Conservation (phyloP, 208 protist genomes). For the Herpetomonas tarakana region DNA sequence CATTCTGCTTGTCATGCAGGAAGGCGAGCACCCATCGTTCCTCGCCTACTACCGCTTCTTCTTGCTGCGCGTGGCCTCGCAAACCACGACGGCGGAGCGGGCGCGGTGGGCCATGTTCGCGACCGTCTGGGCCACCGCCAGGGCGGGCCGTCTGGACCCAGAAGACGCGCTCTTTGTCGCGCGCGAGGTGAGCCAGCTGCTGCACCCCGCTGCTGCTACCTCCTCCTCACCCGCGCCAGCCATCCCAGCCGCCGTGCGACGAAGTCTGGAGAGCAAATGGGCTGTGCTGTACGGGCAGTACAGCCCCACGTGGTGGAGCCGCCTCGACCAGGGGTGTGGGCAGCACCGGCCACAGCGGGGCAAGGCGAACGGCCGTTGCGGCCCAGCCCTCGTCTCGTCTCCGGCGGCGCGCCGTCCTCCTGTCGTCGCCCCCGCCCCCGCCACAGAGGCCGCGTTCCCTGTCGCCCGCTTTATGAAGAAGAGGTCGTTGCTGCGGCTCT, state of each 20-base stretch:
- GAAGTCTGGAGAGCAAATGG: constrained; percentile 38
- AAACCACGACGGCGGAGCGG: constrained; percentile 23
- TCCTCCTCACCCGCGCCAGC: neutral
- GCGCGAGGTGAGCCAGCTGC: constrained; percentile 34
- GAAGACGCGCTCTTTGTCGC: constrained; percentile 39
- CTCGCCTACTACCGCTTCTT: constrained; percentile 64
- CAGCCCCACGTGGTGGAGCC: constrained; percentile 15
- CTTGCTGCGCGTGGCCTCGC: constrained; percentile 18
- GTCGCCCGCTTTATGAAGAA: constrained; percentile 18
- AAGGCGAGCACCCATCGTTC: constrained; percentile 56
- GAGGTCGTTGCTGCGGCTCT: constrained; percentile 5
- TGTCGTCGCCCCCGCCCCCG: neutral
- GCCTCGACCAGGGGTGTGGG: neutral
- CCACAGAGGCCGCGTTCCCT: neutral
- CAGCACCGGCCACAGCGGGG: neutral
- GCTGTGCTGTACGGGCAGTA: constrained; percentile 29
- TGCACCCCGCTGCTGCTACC: neutral
- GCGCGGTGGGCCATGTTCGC: constrained; percentile 40
- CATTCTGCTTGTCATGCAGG: constrained; percentile 66
- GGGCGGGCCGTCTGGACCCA: constrained; percentile 8
- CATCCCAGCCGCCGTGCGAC: constrained; percentile 15
- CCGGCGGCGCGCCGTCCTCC: neutral
- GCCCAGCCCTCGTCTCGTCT: neutral
- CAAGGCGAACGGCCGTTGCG: neutral
- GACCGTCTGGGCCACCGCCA: constrained; percentile 27